Evolutionary conservation across 768 basidiomycete species (phyloP).

Genomic region (Udeniomyces megalosporus): DNA sequence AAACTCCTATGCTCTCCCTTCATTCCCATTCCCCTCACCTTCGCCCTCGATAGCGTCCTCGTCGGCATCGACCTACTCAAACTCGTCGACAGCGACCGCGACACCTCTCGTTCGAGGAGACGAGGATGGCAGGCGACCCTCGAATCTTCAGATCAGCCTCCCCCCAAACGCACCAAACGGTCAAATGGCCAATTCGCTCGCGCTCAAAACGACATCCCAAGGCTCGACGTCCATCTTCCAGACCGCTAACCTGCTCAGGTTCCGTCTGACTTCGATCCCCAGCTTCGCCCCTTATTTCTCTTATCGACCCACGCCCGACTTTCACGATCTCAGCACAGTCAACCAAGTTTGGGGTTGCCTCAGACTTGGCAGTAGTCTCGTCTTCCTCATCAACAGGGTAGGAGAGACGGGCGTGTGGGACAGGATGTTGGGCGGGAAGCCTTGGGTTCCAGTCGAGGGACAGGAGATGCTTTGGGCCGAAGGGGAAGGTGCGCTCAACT

Average conservation of each 20-base stretch:
- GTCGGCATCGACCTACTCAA: background rate
- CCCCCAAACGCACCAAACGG: background rate
- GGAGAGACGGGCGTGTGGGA: conserved; percentile 18
- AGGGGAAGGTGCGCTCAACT: conserved; percentile 15
- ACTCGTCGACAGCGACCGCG: background rate
- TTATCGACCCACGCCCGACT: conserved; percentile 18
- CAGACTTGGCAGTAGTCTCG: conserved; percentile 79
- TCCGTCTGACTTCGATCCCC: conserved; percentile 59
- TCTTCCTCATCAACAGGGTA: conserved; percentile 78
- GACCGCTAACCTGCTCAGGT: conserved; percentile 65
- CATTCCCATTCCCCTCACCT: background rate
- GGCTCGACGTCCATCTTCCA: conserved; percentile 62
- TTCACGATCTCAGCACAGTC: conserved; percentile 51
- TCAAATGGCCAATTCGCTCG: conserved; percentile 7
- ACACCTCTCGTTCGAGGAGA: background rate
- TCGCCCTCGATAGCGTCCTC: background rate
- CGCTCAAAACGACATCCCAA: conserved; percentile 12
- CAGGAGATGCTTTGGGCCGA: conserved; percentile 7
- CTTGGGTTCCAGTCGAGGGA: conserved; percentile 1
- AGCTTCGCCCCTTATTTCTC: conserved; percentile 40
- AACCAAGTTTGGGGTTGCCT: conserved; percentile 89
- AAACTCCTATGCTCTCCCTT: too few species aligned
- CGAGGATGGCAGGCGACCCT: background rate
- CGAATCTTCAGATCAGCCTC: conserved; percentile 8
- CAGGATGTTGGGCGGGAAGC: background rate